Base-by-base conservation (phyloP, 1,284 basidiomycete species). In the Moesziomyces globuligerus region DNA sequence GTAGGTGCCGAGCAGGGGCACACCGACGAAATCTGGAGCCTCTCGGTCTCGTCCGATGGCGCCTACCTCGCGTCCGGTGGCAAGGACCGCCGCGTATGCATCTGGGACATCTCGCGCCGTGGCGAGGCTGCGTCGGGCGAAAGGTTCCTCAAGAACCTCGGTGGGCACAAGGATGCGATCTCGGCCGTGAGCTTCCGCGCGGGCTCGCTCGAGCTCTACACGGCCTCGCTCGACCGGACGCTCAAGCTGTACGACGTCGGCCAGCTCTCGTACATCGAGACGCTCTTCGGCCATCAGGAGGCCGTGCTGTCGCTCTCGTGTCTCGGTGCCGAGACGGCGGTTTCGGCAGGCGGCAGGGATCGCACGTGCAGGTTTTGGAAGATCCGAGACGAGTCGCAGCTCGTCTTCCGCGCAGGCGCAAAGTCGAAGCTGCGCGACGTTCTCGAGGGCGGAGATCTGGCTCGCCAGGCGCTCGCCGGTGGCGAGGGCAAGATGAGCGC, bases 221-320 rank as follows among this genome's bases (percentile, higher is more conserved):
- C 90, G 0, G 90, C 89, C 11, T 96, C 93, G 0, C 89, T 91
- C 61, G 95, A 98, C 79, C 90, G 95, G 10, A 94, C 93, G 8
- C 83, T 98, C 47, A 95, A 96, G 82, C 86, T 98, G 17, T 96
- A 91, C 80, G 93, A 94, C 75, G 85, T 94, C 17, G 86, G 89
- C 1, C 89, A 90, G 0, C 88, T 96, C 85, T 92, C 91, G 5
- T 94, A 95, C 79, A 90, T 98, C 57, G 96, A 99, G 82, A 98
- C 95, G 11, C 86, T 98, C 8, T 99, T 97, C 80, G 95, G 95
- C 1, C 95, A 99, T 81, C 96, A 98, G 85, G 95, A 98, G 79
- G 87, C 89, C 21, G 89, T 96, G 23, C 85, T 91, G 11, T 85
- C 86, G 5, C 81, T 99, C 1, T 91, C 94, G 68, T 87, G 91